These are phyloP conservation scores for Claviceps humidiphila DNA, from an alignment of 2,329 filamentous ascomycete genomes.

Conservation along the genomic window DNA sequence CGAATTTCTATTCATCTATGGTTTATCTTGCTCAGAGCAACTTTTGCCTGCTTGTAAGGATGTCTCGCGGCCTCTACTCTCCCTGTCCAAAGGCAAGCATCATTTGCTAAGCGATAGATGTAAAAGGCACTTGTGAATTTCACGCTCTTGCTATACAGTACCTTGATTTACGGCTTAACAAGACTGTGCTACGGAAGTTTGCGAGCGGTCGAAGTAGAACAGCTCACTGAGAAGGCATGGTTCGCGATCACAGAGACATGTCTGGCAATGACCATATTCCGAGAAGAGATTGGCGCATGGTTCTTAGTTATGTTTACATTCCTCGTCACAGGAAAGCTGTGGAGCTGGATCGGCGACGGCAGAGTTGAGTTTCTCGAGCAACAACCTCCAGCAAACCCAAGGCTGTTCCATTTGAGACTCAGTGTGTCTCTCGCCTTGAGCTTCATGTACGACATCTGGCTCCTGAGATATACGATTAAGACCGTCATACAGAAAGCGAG, in stretches of 20 bases:
- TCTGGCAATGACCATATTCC: constrained; percentile 94
- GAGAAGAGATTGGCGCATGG: constrained; percentile 87
- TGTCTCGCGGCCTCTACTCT: constrained; percentile 2
- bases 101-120: background rate
- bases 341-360: constrained; percentile 96
- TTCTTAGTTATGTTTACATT: constrained; percentile 94
- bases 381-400: constrained; percentile 79
- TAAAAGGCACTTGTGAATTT: constrained; percentile 78
- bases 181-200: constrained; percentile 81
- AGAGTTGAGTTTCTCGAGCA: constrained; percentile 91
- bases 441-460: constrained; percentile 62
- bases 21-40: constrained; percentile 96
- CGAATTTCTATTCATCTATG: constrained; percentile 97
- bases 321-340: constrained; percentile 86
- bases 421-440: constrained; percentile 67
- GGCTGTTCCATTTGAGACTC: constrained; percentile 74
- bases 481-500: constrained; percentile 76
- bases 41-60: constrained; percentile 72
- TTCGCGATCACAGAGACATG: constrained; percentile 95
- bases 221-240: constrained; percentile 95
- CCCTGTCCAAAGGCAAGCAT: background rate
- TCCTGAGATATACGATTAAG: constrained; percentile 69
- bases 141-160: constrained; percentile 66
- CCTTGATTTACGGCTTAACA: constrained; percentile 75
- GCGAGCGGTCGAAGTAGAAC: constrained; percentile 88